Conservation (phyloP, 768 basidiomycete species). For the Suillus fuscotomentosus region DNA sequence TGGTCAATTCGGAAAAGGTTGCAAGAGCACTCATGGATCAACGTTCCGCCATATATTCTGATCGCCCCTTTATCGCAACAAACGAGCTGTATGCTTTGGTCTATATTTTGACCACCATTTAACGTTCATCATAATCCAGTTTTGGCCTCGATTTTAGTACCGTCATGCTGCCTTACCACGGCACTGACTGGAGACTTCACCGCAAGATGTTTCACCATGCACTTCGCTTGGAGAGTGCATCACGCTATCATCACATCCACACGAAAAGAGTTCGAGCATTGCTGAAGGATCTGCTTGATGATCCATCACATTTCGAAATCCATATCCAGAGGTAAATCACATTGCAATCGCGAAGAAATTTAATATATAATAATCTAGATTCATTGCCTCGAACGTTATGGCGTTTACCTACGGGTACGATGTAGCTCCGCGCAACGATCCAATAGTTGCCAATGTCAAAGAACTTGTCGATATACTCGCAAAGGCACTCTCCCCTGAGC, state of each 20-base stretch:
- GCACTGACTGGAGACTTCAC: conserved; percentile 27
- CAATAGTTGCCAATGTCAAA: conserved; percentile 19
- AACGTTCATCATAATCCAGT: conserved; percentile 11
- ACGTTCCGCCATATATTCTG: conserved; percentile 26
- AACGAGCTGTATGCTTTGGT: conserved; percentile 14
- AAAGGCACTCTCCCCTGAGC: conserved; percentile 19
- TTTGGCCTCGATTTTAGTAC: conserved; percentile 28
- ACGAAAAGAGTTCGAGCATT: conserved; percentile 19
- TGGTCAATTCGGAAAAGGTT: conserved; percentile 28
- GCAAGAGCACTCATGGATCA: conserved; percentile 26
- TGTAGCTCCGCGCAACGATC: conserved; percentile 15
- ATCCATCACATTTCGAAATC: conserved; percentile 21
- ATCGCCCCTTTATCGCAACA: conserved; percentile 20
- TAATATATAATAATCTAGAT: conserved; percentile 12
- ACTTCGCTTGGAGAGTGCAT: conserved; percentile 21
- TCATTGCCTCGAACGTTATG: conserved; percentile 25
- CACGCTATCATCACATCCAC: conserved; percentile 19
- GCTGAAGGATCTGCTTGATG: conserved; percentile 19
- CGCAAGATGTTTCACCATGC: conserved; percentile 29
- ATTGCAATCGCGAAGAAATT: not conserved
- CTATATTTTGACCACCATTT: not conserved
- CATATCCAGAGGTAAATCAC: conserved; percentile 20
- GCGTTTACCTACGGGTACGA: conserved; percentile 26
- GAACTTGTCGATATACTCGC: conserved; percentile 19
- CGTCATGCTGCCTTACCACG: conserved; percentile 27